Evolutionary conservation across 768 basidiomycete genomes (phyloP).

Genomic region (Mycena venus): DNA sequence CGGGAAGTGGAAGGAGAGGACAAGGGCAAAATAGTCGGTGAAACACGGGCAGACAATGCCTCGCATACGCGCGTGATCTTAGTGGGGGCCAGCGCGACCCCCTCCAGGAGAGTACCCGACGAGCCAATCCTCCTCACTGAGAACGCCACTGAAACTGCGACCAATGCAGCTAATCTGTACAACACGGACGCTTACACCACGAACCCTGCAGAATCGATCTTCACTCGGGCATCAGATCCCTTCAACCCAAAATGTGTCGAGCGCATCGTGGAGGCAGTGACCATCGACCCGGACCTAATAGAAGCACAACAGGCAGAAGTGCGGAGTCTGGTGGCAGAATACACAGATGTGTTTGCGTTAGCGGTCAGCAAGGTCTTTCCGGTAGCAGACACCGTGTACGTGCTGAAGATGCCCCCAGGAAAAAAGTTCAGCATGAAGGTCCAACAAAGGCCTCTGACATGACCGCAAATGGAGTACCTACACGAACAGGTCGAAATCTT

Average conservation of each 20-base stretch:
- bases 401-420: constrained; percentile 45
- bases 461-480: constrained; percentile 47
- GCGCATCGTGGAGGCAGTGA: constrained; percentile 36
- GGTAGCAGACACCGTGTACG: constrained; percentile 47
- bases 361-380: constrained; percentile 51
- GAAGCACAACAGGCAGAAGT: constrained; percentile 39
- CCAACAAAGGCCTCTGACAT: constrained; percentile 46
- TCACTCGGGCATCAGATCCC: constrained; percentile 39
- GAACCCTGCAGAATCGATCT: constrained; percentile 16
- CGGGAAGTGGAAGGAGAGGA: too few species aligned
- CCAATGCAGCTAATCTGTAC: too few species aligned
- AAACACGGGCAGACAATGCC: too few species aligned
- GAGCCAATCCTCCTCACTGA: too few species aligned
- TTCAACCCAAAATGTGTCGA: constrained; percentile 38
- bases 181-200: neutral
- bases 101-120: too few species aligned
- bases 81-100: too few species aligned
- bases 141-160: too few species aligned
- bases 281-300: constrained; percentile 47
- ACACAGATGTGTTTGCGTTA: constrained; percentile 55
- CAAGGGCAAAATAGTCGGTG: too few species aligned
- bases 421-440: constrained; percentile 46
- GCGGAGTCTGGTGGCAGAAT: constrained; percentile 39
- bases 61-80: too few species aligned
- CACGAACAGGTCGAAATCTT: constrained; percentile 49